These are phyloP conservation scores for Syzygium aqueum DNA, from an alignment of 345 rosid genomes.

Conservation along the genomic window DNA sequence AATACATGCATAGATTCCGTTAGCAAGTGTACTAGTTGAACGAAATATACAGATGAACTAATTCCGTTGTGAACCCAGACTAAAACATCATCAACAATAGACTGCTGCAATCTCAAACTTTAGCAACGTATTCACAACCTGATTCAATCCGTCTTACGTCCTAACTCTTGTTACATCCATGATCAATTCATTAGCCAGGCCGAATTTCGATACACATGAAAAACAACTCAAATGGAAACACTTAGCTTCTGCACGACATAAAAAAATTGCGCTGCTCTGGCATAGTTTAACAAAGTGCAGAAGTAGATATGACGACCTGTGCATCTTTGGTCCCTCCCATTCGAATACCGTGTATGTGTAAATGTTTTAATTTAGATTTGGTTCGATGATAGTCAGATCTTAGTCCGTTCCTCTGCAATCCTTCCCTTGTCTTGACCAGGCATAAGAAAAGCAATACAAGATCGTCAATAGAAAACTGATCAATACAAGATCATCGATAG, in stretches of 20 bases:
- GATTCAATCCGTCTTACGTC: neutral
- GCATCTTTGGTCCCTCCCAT: neutral
- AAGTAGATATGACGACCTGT: neutral
- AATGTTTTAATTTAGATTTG: neutral
- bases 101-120: neutral
- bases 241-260: neutral
- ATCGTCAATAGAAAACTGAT: neutral
- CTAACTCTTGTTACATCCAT: neutral
- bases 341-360: neutral
- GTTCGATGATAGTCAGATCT: neutral
- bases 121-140: rapidly evolving
- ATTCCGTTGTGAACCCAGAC: too few species aligned
- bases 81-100: neutral
- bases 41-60: too few species aligned
- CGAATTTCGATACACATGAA: neutral
- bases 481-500: too few species aligned
- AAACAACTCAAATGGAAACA: neutral
- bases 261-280: neutral
- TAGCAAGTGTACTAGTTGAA: too few species aligned
- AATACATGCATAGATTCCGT: neutral
- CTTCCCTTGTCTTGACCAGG: neutral
- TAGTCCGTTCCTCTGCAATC: neutral
- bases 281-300: neutral
- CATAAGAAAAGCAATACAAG: neutral
- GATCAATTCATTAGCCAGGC: neutral